Base-by-base conservation (phyloP, 75 land plant genomes). In the Ceratopteris richardii region DNA sequence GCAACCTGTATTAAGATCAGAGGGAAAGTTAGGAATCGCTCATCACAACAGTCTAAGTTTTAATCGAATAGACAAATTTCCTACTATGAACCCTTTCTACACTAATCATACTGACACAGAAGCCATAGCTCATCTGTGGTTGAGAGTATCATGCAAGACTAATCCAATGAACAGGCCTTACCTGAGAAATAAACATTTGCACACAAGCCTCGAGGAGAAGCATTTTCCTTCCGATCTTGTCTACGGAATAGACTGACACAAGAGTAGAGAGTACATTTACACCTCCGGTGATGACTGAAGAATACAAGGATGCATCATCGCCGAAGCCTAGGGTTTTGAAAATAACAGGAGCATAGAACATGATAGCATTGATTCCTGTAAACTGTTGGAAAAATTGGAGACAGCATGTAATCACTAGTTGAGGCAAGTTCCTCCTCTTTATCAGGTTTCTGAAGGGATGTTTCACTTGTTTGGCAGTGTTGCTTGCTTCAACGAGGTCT, bases 351-450 rank as follows among this genome's bases (percentile, higher is more conserved):
- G 89, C 89, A 44, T 81, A 88, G 59, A 88, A 88, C 83, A 85
- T 82, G 64, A 85, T 88, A 26, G 90, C 84, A 39, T 88, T 88
- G 81, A 88, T 88, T 2, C 90, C 90, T 0, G 94, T 88, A 69
- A 75, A 72, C 48, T 84, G 94, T 40, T 85, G 86, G 72, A 88
- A 85, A 40, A 84, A 56, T 70, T 80, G 82, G 44, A 84, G 27
- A n/a, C 29, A 0, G 10, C 63, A 58, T 17, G 57, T 69, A 30
- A 85, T 72, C 39, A 81, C 44, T 0, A 81, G 74, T 23, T 63
- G 84, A 1, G 88, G 88, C 27, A 69, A 10, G 69, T 63, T 72
- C 1, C 29, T n/a, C 14, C 46, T 37, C 51, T 66, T 62, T 24
- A 61, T 22, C 29, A 85, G 65, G 18, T 77, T 72, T 26, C 59